Evolutionary conservation across 495 filamentous ascomycete species (phyloP).

Genomic region (Talaromyces nanjingensis): DNA sequence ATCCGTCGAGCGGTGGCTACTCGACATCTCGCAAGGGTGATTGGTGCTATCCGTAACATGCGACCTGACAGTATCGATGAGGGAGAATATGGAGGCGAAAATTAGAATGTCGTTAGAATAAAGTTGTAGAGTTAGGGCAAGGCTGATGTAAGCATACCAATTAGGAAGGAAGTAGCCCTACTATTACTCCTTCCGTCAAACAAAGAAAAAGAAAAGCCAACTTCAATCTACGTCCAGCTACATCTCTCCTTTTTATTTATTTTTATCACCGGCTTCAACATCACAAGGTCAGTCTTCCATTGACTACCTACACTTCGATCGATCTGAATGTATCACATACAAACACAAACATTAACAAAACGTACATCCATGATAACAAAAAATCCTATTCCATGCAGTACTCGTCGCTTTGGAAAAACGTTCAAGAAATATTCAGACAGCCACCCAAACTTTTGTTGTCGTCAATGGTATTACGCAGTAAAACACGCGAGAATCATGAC

Average conservation of each 20-base stretch:
- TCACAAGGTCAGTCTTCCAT: not conserved
- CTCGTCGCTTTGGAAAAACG: not conserved
- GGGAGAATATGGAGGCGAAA: not conserved
- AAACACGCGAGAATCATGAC: not conserved
- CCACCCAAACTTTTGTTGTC: conserved; percentile 12
- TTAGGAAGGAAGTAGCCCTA: not conserved
- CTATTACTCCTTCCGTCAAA: not conserved
- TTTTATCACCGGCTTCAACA: not conserved
- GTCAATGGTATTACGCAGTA: not conserved
- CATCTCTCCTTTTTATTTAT: not conserved
- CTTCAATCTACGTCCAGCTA: not conserved
- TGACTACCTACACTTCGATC: not conserved
- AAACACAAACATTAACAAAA: not conserved
- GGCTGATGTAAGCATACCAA: not conserved
- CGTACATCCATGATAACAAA: not conserved
- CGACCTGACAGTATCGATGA: not conserved
- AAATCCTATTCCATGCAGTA: not conserved
- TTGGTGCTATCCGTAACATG: not conserved
- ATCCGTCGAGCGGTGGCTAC: too few species aligned
- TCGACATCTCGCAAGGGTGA: not conserved
- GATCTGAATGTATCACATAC: not conserved
- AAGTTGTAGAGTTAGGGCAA: not conserved
- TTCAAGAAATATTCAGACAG: conserved; percentile 10
- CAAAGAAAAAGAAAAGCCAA: not conserved
- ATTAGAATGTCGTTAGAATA: not conserved